Evolutionary conservation across 495 filamentous ascomycete species (phyloP), one percentile per base, ranked within the genome.

Genomic region (Tuber indicum): DNA sequence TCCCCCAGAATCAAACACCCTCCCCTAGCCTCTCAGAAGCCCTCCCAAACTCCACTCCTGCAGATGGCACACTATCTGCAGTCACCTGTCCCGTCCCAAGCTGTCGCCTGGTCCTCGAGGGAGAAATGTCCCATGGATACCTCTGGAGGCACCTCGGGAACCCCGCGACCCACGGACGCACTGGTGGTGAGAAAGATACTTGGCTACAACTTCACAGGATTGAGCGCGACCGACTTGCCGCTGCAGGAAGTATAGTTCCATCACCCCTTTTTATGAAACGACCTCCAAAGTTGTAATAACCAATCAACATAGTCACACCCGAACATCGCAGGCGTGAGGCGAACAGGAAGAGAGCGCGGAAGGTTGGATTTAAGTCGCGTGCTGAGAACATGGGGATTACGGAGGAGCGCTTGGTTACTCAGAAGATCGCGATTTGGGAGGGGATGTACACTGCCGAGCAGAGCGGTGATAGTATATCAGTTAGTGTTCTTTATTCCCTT

Each of bases 31-130:
- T 32, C 9, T 32, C 52, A 26, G 16, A 32, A 3, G 0, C 26
- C n/a, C n/a, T 62, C 0, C n/a, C 12, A 26, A 12, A 62, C 23
- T 23, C 23, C n/a, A 5, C 23, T 10, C n/a, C n/a, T 32, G 14
- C 52, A 1, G 14, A 16, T 32, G 0, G 9, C 3, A 0, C 3
- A 2, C 52, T 3, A 2, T 12, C n/a, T 1, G 3, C 0, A 32
- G 10, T 62, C 52, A 26, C 12, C 52, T 62, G 52, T 32, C 52
- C n/a, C 10, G 52, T 62, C n/a, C 12, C 52, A 3, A 6, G 52
- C n/a, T 62, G 52, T 10, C 16, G n/a, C n/a, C 5, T 26, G 3
- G 12, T 14, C 3, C 16, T 62, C 52, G 3, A 32, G 12, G n/a
- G n/a, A 3, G n/a, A 62, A 26, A 62, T 3, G 10, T 12, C 52